Base-by-base conservation (phyloP, 208 protist species). In the Novymonas esmeraldas region DNA sequence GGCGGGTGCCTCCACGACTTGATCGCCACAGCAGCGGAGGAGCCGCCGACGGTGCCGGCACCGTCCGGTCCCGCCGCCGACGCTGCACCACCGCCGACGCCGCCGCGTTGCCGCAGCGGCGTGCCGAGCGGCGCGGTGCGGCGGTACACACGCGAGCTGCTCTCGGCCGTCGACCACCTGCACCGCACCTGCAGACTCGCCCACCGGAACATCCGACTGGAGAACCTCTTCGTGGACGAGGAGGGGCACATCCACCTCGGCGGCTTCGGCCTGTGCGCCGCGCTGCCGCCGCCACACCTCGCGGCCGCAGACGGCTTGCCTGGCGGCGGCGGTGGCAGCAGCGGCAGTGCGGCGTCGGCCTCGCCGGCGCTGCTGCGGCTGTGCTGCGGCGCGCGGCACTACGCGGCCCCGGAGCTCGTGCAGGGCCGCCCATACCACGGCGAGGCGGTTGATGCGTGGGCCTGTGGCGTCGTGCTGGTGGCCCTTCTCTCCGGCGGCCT, bases 381-480 rank as follows among this genome's bases (percentile, higher is more conserved):
- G 50, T 92, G 82, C 66, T 96, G 87, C 44, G 92, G 89, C 3
- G 92, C 92, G 33, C 90, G 81, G 59, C 86, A 93, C 70, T 96
- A 96, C 78, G 84, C 89, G n/a, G 87, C 98, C 13, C 94, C 97
- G 2, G 96, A 99, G 78, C 76, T 99, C 31, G 70, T 99, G 26
- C 57, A 76, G 50, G 85, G 89, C 1, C 65, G 81, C 14, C 73
- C 80, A 2, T 98, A 99, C 79, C 87, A 93, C 24, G 97, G 97
- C 13, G 66, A 79, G 34, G 81, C 81, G 13, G 92, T 98, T 6
- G 98, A 99, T 81, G 97, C 95, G 79, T 99, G 98, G 98, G 85
- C 90, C 3, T 90, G 91, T 33, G 98, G 98, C 48, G 94, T 98
- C 14, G 71, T 99, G 7, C 69, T 98, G 13, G 99, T 98, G 59